phyloP scores from a whole-genome alignment of 768 basidiomycete species.

The Leccinum pellstonianum region DNA sequence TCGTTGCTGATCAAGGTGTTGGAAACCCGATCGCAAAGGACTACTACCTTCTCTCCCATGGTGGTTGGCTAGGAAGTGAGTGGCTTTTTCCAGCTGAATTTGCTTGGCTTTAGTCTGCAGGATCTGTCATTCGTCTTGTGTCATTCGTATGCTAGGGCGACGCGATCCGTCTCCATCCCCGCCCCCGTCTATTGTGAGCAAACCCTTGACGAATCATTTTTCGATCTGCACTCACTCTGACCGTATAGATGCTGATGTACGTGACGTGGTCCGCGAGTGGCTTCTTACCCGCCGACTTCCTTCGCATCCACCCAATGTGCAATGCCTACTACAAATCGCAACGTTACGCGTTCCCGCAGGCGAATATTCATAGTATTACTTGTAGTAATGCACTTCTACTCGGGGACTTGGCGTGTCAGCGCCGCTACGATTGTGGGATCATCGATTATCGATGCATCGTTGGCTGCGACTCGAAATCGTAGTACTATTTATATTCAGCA shows the following conservation, averaged over 20 bases:
- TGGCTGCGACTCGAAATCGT: too few relatives aligned
- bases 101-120: slow-evolving; percentile 39
- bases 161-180: slow-evolving; percentile 56
- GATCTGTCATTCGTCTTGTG: slow-evolving; percentile 50
- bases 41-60: slow-evolving; percentile 58
- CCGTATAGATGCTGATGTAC: slow-evolving; percentile 56
- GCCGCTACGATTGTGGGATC: too few relatives aligned
- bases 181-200: slow-evolving; percentile 60
- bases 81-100: slow-evolving; percentile 5
- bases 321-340: too few relatives aligned
- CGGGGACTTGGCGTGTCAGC: too few relatives aligned
- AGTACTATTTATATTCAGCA: too few relatives aligned
- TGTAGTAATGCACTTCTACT: too few relatives aligned
- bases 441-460: too few relatives aligned
- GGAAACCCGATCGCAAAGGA: slow-evolving; percentile 47
- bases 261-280: slow-evolving; percentile 12
- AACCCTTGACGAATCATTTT: neutral
- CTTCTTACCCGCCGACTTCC: too few relatives aligned
- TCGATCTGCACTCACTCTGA: neutral
- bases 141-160: slow-evolving; percentile 53
- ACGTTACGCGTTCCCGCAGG: too few relatives aligned
- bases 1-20: slow-evolving; percentile 47
- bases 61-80: slow-evolving; percentile 54
- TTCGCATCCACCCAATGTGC: too few relatives aligned
- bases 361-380: too few relatives aligned